These are phyloP conservation scores for Suhomyces kunorum DNA, from an alignment of 1,139 yeast species.

Conservation along the genomic window DNA sequence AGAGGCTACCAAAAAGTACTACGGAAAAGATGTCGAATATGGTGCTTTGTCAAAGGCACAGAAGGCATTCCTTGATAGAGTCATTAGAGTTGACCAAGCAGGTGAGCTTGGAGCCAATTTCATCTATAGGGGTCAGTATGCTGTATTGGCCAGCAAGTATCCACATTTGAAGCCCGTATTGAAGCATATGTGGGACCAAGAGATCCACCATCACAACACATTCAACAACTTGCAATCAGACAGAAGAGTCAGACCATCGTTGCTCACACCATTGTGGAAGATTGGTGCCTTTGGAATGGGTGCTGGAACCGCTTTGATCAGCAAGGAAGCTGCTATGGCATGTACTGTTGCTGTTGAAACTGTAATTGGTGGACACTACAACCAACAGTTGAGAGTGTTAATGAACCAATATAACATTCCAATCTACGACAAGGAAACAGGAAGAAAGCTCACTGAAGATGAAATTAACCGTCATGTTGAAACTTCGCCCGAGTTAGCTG, in stretches of 20 bases:
- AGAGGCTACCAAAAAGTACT: conserved; percentile 21
- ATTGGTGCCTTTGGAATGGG: conserved; percentile 88
- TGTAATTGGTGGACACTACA: conserved; percentile 95
- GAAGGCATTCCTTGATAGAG: conserved; percentile 69
- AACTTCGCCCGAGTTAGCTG: conserved; percentile 55
- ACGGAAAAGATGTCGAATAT: conserved; percentile 31
- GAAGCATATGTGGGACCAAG: conserved; percentile 98
- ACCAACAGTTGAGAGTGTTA: conserved; percentile 79
- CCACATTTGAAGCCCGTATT: conserved; percentile 74
- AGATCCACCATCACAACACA: conserved; percentile 82
- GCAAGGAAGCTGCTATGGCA: conserved; percentile 98
- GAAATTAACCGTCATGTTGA: conserved; percentile 30
- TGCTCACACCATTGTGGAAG: conserved; percentile 92
- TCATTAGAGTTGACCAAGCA: conserved; percentile 92
- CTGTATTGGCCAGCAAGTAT: conserved; percentile 66
- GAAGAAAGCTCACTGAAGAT: conserved; percentile 26
- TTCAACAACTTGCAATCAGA: conserved; percentile 75
- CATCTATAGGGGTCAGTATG: conserved; percentile 88
- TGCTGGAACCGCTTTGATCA: conserved; percentile 77
- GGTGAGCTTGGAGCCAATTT: conserved; percentile 98
- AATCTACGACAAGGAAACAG: conserved; percentile 46
- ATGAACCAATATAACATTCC: conserved; percentile 58
- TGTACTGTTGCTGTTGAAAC: conserved; percentile 99
- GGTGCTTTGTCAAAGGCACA: conserved; percentile 59
- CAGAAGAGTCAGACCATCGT: conserved; percentile 85